These are phyloP conservation scores for Avena eriantha DNA, from an alignment of 176 grass and related monocot species.

Conservation along the genomic window DNA sequence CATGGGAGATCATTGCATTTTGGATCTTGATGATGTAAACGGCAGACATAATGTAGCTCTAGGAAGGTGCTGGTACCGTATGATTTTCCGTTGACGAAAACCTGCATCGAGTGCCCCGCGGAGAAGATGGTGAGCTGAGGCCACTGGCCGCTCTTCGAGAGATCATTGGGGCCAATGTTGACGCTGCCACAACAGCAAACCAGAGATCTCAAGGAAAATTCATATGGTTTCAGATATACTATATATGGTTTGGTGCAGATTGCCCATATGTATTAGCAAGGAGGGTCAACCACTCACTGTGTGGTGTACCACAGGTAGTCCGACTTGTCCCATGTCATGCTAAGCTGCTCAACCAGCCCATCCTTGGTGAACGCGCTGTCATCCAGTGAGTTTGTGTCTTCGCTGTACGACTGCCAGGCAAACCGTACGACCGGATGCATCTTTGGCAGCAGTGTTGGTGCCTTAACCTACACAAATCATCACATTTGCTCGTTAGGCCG, in stretches of 20 bases:
- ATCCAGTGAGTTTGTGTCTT: conserved; percentile 65
- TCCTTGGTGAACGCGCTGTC: conserved; percentile 67
- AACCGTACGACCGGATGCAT: conserved; percentile 66
- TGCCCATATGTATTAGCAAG: not conserved
- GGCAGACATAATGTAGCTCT: not conserved
- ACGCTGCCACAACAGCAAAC: conserved; percentile 51
- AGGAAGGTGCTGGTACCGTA: conserved; percentile 34
- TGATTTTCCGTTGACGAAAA: conserved; percentile 85
- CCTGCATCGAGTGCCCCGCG: conserved; percentile 76
- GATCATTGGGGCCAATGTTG: conserved; percentile 63
- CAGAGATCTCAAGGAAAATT: not conserved
- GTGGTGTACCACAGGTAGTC: conserved; percentile 99
- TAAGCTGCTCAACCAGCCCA: conserved; percentile 81
- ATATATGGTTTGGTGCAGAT: not conserved
- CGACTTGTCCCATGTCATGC: conserved; percentile 90
- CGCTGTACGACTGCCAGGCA: conserved; percentile 78
- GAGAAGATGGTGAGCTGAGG: conserved; percentile 72
- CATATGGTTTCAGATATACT: not conserved
- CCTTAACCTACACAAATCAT: conserved; percentile 60
- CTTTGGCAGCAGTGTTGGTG: conserved; percentile 57
- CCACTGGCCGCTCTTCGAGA: conserved; percentile 60
- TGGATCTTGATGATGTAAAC: not conserved
- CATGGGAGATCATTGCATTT: not conserved
- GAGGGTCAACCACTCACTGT: conserved; percentile 58
- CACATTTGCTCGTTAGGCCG: conserved; percentile 29